Evolutionary conservation across 2,329 filamentous ascomycete species (phyloP), one percentile per base, ranked within the genome.

Genomic region (Ceratocystis lukuohia): DNA sequence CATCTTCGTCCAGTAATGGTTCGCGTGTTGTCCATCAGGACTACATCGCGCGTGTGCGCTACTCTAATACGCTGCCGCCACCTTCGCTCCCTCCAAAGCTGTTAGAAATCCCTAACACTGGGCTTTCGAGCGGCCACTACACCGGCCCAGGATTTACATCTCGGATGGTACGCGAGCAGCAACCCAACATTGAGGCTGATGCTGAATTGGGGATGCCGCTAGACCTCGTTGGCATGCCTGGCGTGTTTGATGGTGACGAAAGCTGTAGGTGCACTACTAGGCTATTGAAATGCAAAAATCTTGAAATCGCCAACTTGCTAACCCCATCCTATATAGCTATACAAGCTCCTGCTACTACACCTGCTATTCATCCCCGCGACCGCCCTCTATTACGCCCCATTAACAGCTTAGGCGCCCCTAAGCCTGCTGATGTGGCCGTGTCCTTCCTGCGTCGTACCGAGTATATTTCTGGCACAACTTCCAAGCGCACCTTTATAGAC

Each of bases 151-250:
- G 87, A 25, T 99, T 96, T 78, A 91, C 92, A 37, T 94, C 92
- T 59, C 86, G 91, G 69, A 80, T 99, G 71, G 91, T 89, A 20
- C 83, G 93, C 73, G 91, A 96, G 73, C 94, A 97, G 78, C 89
- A 93, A 64, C 80, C 96, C 62, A 97, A 96, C 74, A 94, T 99
- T 69, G 94, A 99, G 77, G 91, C 91, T 37, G 94, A 99, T 83
- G 94, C 92, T 7, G 94, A 99, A 79, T 83, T 97, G 71, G 94
- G 94, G 67, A 97, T 99, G 94, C 91, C 92, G 68, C 85, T 99
- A 74, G 93, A 97, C 75, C 78, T 99, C 71, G 88, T 97, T 67
- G 94, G 94, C 72, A 90, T 97, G 78, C 93, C 93, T 5, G 91
- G 92, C 37, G 87, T 97, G 67, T 96, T 97, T 73, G 87, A 97